Base-by-base conservation (phyloP, 179 eudicot genomes). In the Camellia oleifera region DNA sequence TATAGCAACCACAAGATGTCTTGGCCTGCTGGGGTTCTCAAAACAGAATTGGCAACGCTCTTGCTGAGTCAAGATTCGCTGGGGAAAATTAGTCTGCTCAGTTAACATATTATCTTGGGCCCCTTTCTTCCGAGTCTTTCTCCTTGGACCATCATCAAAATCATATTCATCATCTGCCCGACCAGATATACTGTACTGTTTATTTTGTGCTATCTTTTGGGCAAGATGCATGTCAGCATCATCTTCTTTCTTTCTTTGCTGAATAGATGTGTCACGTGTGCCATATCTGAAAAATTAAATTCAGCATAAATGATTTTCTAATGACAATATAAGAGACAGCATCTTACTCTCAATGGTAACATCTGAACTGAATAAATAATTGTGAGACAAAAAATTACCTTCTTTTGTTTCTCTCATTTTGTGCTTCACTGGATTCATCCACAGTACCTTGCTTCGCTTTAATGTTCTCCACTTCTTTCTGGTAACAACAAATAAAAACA, bases 111-210 rank as follows among this genome's bases (percentile, higher is more conserved):
- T 88, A 71, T 83, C 86, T 58, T 78, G 83, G 77, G 69, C 89
- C 54, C 85, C 86, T 89, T 88, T 92, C 78, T 87, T 91, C 80
- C 81, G 84, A 74, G 78, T 83, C 87, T 88, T 92, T 87, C 80
- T 96, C 75, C 85, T 82, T 52, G 98, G 97, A 40, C 88, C 93
- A 64, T 87, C 97, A 74, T 91, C 97, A 83, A 83, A 91, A 82
- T 96, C 99, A 83, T 96, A 96, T 86, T 96, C 99, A 83, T 92
- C 98, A 84, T 96, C 99, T 62, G 96, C 98, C 81, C 74, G 91
- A 76, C 86, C 84, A 61, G 90, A 82, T 71, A 83, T 44, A 65
- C 85, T 92, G 82, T 78, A 96, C 62, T 78, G 79, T 52, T 88
- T 85, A 82, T 94, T 94, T 50, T 88, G 92, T 87, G 85, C 86